Evolutionary conservation across 2,329 filamentous ascomycete genomes (phyloP).

Genomic region (Phyllosticta paracitricarpa): DNA sequence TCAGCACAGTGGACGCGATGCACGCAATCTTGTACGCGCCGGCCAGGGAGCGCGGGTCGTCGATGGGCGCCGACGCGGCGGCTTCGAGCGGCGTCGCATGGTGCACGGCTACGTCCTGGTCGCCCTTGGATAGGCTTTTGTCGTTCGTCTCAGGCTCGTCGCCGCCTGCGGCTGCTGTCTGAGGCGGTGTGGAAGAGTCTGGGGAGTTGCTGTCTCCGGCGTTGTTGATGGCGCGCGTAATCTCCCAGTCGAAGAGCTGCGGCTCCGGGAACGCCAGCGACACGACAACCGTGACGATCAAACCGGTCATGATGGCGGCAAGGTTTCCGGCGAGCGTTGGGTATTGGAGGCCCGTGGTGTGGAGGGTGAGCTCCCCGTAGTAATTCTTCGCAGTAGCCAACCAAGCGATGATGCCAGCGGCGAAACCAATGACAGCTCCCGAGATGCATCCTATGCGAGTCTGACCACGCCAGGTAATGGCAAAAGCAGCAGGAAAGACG

Average conservation of each 20-base stretch:
- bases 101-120: background rate
- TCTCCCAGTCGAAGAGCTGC: slow-evolving; percentile 32
- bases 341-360: slow-evolving; percentile 39
- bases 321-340: slow-evolving; percentile 46
- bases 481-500: slow-evolving; percentile 44
- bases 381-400: slow-evolving; percentile 38
- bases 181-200: background rate
- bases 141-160: background rate
- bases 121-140: background rate
- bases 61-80: slow-evolving; percentile 13
- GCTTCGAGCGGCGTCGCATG: background rate
- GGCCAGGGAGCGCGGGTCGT: slow-evolving; percentile 22
- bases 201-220: slow-evolving; percentile 17
- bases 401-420: slow-evolving; percentile 44
- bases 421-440: slow-evolving; percentile 41
- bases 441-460: slow-evolving; percentile 40
- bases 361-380: slow-evolving; percentile 40
- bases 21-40: slow-evolving; percentile 29
- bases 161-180: slow-evolving; percentile 10
- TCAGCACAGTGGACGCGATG: slow-evolving; percentile 27
- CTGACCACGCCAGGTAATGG: slow-evolving; percentile 43
- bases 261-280: slow-evolving; percentile 30
- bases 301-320: slow-evolving; percentile 36
- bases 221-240: slow-evolving; percentile 29
- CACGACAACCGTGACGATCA: slow-evolving; percentile 37